Conservation (phyloP, 192 early-diverging fungal species). For the Coemansia sp. region DNA sequence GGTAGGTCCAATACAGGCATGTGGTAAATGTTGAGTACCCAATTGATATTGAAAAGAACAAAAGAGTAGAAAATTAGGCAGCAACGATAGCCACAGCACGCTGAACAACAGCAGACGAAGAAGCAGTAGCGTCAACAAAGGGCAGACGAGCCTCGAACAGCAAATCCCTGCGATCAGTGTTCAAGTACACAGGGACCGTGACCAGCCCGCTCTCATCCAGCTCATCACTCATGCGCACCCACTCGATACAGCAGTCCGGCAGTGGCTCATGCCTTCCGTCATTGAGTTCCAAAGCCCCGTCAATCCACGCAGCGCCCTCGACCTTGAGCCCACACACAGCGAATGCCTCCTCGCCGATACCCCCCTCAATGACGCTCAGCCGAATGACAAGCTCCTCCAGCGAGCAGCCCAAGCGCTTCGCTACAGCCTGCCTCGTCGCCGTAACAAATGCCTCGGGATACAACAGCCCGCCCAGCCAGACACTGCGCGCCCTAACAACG, state of each 20-base stretch:
- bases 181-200: conserved; percentile 67
- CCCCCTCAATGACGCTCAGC: conserved; percentile 29
- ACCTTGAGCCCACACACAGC: conserved; percentile 45
- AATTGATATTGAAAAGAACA: not conserved
- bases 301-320: conserved; percentile 55
- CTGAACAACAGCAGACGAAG: conserved; percentile 38
- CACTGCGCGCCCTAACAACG: conserved; percentile 32
- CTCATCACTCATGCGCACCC: not conserved
- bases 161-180: conserved; percentile 61
- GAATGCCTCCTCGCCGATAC: conserved; percentile 16
- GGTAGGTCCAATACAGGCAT: not conserved
- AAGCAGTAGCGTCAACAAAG: not conserved
- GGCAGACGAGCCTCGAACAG: conserved; percentile 59
- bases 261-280: conserved; percentile 41
- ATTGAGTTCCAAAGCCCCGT: conserved; percentile 38
- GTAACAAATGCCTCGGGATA: conserved; percentile 91
- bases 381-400: conserved; percentile 77
- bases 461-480: conserved; percentile 90
- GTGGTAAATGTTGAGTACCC: not conserved
- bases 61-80: conserved; percentile 12
- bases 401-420: conserved; percentile 73
- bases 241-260: conserved; percentile 30
- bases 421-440: conserved; percentile 83
- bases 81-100: conserved; percentile 63
- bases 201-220: not conserved